A percentile compares a stretch with the other conserved stretches of the same genome.
These are phyloP conservation scores for Acacia melanoxylon DNA, from an alignment of 306 rosid genomes.

Conservation along the genomic window DNA sequence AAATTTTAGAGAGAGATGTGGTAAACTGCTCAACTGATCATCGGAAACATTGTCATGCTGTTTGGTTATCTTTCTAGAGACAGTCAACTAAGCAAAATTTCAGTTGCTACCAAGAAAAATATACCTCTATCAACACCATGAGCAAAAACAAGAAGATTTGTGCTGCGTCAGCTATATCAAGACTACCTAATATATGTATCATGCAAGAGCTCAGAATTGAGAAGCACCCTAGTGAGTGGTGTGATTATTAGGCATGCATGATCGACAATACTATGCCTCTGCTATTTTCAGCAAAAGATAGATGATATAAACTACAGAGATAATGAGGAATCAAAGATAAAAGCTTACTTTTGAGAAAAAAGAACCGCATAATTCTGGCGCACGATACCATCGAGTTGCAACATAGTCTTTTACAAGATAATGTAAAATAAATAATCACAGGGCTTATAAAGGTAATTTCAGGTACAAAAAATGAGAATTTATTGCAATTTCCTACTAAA, in stretches of 20 bases:
- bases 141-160: conserved; percentile 10
- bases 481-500: conserved; percentile 16
- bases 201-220: conserved; percentile 23
- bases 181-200: neutral
- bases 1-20: neutral
- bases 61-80: neutral
- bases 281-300: neutral
- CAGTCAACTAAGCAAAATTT: neutral
- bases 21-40: neutral
- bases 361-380: conserved; percentile 97
- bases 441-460: conserved; percentile 8
- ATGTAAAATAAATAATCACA: conserved; percentile 33
- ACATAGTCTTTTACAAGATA: conserved; percentile 74
- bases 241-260: neutral
- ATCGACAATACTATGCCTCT: neutral
- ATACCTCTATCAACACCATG: neutral
- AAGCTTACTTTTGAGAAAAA: conserved; percentile 94
- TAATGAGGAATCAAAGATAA: conserved; percentile 13
- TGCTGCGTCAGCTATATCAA: neutral
- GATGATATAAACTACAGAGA: conserved; percentile 14
- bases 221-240: conserved; percentile 5
- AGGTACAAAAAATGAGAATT: conserved; percentile 14
- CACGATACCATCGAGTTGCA: conserved; percentile 99
- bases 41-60: neutral
- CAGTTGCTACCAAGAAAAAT: neutral